A percentile compares a stretch with the other conserved stretches of the same genome.
Evolutionary conservation across 768 basidiomycete species (phyloP).

Genomic region (Piloderma croceum): DNA sequence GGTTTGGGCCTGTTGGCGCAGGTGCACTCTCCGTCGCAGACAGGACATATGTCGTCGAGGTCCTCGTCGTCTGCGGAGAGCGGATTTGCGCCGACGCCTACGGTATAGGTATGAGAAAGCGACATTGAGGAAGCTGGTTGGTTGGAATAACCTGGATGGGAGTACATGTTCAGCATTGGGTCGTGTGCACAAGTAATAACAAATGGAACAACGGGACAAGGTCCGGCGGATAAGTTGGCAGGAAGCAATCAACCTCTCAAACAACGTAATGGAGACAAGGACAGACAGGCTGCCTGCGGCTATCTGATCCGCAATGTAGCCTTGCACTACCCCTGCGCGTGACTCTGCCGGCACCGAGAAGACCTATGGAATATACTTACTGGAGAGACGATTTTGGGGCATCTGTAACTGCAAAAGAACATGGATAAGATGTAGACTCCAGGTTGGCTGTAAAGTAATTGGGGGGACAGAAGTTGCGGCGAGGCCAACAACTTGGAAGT

Average conservation of each 20-base stretch:
- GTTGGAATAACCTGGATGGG: constrained; percentile 34
- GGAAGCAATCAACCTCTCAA: no score
- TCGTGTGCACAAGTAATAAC: no score
- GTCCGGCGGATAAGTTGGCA: constrained; percentile 24
- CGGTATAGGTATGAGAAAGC: constrained; percentile 65
- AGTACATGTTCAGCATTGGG: constrained; percentile 26
- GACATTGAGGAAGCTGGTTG: constrained; percentile 59
- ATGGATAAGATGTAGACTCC: constrained; percentile 29
- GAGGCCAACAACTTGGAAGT: background rate
- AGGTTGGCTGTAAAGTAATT: constrained; percentile 27
- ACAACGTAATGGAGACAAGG: no score
- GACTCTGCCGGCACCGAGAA: constrained; percentile 9
- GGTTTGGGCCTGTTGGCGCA: constrained; percentile 49
- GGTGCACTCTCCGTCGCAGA: constrained; percentile 87
- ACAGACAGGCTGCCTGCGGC: no score
- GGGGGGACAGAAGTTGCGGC: constrained; percentile 1
- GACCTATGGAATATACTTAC: constrained; percentile 21
- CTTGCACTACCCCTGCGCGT: no score
- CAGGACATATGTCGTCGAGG: constrained; percentile 83
- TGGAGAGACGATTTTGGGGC: constrained; percentile 32
- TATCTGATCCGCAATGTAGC: no score
- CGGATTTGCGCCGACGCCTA: constrained; percentile 35
- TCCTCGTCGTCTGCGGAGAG: constrained; percentile 53
- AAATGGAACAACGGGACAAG: constrained; percentile 13
- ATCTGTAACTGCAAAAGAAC: constrained; percentile 32